Conservation (phyloP, 2,329 filamentous ascomycete species). For the Monosporascus sp. region DNA sequence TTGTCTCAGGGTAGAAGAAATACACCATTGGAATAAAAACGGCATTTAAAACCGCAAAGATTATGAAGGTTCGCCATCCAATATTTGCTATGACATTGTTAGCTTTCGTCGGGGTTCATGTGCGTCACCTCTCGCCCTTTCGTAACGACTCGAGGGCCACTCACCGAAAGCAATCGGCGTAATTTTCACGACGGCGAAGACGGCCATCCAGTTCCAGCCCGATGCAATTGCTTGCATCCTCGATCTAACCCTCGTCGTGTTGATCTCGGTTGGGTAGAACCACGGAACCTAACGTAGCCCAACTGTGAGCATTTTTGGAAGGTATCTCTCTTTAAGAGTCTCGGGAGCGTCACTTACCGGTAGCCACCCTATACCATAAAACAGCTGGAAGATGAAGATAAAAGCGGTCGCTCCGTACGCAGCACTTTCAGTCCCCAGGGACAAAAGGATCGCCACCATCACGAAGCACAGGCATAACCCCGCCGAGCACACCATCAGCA, state of each 20-base stretch:
- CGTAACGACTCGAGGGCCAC: neutral
- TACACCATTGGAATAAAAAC: slow-evolving; percentile 31
- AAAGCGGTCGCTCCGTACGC: slow-evolving; percentile 38
- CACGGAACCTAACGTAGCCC: slow-evolving; percentile 28
- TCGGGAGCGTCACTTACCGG: slow-evolving; percentile 17
- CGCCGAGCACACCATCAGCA: slow-evolving; percentile 35
- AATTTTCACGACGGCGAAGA: slow-evolving; percentile 16
- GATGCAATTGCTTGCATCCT: slow-evolving; percentile 35
- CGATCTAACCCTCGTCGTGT: slow-evolving; percentile 34
- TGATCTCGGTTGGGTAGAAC: slow-evolving; percentile 37
- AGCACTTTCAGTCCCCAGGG: slow-evolving; percentile 20
- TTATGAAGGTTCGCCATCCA: slow-evolving; percentile 21
- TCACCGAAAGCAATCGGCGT: slow-evolving; percentile 14
- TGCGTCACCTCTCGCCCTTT: neutral
- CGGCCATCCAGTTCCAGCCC: slow-evolving; percentile 18
- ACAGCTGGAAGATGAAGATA: slow-evolving; percentile 40
- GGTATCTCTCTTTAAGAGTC: neutral
- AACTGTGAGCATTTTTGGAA: neutral
- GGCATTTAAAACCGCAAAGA: slow-evolving; percentile 21
- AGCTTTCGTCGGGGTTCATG: neutral
- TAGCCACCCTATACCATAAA: slow-evolving; percentile 38
- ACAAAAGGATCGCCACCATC: slow-evolving; percentile 34
- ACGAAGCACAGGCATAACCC: slow-evolving; percentile 39
- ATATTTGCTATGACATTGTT: slow-evolving; percentile 20
- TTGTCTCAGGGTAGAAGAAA: slow-evolving; percentile 40